Evolutionary conservation across 371 early-diverging fungal species (phyloP).

Genomic region (Mucor mucedo): DNA sequence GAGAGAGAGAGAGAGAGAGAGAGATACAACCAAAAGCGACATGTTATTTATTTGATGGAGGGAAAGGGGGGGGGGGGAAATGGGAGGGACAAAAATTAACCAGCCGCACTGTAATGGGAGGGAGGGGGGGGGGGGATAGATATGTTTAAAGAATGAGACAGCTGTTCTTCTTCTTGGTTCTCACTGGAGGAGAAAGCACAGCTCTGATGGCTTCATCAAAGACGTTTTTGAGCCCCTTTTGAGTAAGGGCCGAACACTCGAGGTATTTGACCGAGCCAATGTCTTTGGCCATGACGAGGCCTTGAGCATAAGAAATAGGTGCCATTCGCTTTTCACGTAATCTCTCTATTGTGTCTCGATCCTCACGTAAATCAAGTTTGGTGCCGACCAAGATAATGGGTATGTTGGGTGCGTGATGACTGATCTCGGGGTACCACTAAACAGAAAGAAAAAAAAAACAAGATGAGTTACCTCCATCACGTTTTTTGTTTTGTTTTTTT

Average conservation of each 20-base stretch:
- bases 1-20: too few relatives aligned
- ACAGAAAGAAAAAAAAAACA: background rate
- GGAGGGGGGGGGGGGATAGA: too few relatives aligned
- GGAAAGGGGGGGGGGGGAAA: too few relatives aligned
- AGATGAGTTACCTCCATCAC: too few relatives aligned
- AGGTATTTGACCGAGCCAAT: constrained; percentile 90
- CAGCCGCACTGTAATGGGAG: too few relatives aligned
- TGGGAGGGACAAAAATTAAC: too few relatives aligned
- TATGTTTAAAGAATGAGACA: constrained; percentile 72
- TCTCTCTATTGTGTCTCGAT: constrained; percentile 84
- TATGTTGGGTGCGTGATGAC: constrained; percentile 91
- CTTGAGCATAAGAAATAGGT: constrained; percentile 89
- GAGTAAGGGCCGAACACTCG: constrained; percentile 97
- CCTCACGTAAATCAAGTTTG: constrained; percentile 96
- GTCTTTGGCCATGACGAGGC: constrained; percentile 87
- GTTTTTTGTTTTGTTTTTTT: background rate
- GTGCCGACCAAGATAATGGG: constrained; percentile 97
- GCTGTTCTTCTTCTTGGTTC: constrained; percentile 67
- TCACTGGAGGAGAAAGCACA: constrained; percentile 75
- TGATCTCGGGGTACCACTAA: constrained; percentile 94
- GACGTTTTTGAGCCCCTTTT: constrained; percentile 95
- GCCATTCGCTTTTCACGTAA: constrained; percentile 83
- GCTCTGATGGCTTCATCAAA: constrained; percentile 98
- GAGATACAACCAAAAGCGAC: too few relatives aligned
- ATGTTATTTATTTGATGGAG: too few relatives aligned